Base-by-base conservation (phyloP, 352 stramenopile genomes). In the Globisporangium paddicum region DNA sequence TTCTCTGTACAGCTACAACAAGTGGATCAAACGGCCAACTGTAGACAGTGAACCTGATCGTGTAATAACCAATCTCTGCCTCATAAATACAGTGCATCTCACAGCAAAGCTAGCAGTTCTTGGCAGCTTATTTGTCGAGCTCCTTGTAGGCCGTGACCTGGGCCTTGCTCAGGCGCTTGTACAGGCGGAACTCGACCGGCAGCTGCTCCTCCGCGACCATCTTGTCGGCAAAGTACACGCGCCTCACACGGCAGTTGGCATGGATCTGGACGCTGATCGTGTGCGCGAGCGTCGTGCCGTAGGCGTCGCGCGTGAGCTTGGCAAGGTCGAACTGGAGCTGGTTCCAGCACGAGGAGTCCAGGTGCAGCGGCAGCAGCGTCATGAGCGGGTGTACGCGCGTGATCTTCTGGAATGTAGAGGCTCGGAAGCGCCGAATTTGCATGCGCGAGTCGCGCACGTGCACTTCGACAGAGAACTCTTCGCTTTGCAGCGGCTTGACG, bases 251-350 rank as follows among this genome's bases (percentile, higher is more conserved):
- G 68, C 76, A 88, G 56, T 66, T 75, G 41, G 73, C 76, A 42
- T 88, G 75, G 18, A 88, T 64, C 60, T 78, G 68, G 25, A 88
- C 57, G 35, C 71, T 78, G 38, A 78, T 55, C 1, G 69, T 56
- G 58, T 79, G 60, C 32, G 53, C 63, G 49, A 82, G 84, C n/a
- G 61, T 62, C 2, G 67, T 64, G 28, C 68, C 68, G 63, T 85
- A 86, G 45, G 68, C 77, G 21, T 60, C 64, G 30, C 59, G 68
- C 60, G 68, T 69, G 53, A 88, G 68, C 47, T 69, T 47, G 0
- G 57, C 63, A 16, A 86, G 66, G 41, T 86, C 72, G 18, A 88
- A 50, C 60, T 77, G 73, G n/a, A 88, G 55, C 62, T 83, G 75
- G 53, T 88, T 88, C 75, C 78, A 87, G 50, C 42, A 45, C n/a